Evolutionary conservation across 257 asterid genomes (phyloP), one percentile per base, ranked within the genome.

Genomic region (Leonotis leonurus): DNA sequence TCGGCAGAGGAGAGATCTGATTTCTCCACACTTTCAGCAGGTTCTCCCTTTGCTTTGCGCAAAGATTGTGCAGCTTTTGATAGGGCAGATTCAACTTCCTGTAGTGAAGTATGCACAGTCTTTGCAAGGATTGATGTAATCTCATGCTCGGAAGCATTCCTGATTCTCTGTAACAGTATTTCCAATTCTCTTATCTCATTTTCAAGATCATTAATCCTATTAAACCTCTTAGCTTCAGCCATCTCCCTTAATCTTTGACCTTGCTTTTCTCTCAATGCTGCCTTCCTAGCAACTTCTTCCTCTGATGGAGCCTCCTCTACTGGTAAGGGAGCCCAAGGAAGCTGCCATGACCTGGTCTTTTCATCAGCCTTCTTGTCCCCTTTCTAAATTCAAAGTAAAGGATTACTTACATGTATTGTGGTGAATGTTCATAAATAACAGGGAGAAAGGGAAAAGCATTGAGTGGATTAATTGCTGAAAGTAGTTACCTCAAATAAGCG

Each of bases 201-300:
- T 71, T 93, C 97, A 58, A 89, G 91, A 74, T 93, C 97, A 78
- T 93, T 89, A 62, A 93, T 86, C 70, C 86, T 79, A 66, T 87
- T 86, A 25, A 75, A 69, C 81, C 88, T 83, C 86, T 93, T 93
- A 29, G 96, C 95, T 83, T 89, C 99, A 72, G 99, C 97, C 97
- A 93, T 89, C 60, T 93, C 99, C 76, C 97, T 78, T 52, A 93
- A 70, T 64, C 99, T 87, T 81, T 93, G 99, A 74, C 95, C 89
- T 78, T 93, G 99, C 85, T 84, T 93, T 85, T 93, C 99, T 73
- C 74, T 93, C 33, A 86, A 59, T 64, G 97, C 99, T 22, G 99
- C 97, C 87, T 93, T 93, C 77, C 99, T 80, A 63, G 97, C 97
- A 74, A 93, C 55, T 79, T 93, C 99, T 81, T 89, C 99, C 83